Evolutionary conservation across 2,329 filamentous ascomycete genomes (phyloP).

Genomic region (Alternaria sp.): DNA sequence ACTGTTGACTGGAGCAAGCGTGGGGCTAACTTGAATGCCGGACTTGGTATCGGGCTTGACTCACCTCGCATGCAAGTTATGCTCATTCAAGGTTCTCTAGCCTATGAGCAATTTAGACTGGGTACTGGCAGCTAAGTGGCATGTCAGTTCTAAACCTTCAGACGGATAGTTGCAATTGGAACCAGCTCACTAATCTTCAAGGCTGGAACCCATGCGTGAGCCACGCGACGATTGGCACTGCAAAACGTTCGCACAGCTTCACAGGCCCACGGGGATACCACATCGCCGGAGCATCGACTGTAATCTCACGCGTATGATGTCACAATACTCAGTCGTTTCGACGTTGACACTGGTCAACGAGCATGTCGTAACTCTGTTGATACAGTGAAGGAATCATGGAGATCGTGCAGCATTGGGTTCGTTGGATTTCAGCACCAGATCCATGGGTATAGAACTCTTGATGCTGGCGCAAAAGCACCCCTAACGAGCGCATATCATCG

Average conservation of each 20-base stretch:
- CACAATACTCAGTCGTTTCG: background rate
- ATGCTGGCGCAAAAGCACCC: background rate
- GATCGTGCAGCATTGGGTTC: background rate
- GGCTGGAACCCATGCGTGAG: background rate
- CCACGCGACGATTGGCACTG: background rate
- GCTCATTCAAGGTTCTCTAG: background rate
- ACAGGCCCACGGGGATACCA: background rate
- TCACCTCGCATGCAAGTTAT: background rate
- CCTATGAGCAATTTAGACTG: background rate
- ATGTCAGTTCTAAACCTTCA: background rate
- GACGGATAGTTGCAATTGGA: background rate
- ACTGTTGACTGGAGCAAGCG: slow-evolving; percentile 23
- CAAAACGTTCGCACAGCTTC: background rate
- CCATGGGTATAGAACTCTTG: background rate
- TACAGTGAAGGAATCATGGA: background rate
- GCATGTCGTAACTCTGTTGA: background rate
- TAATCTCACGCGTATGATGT: background rate
- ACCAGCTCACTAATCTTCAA: background rate
- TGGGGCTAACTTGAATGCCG: background rate
- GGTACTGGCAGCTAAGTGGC: background rate
- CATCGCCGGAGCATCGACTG: background rate
- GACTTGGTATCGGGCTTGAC: background rate
- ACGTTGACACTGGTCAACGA: background rate
- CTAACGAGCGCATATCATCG: background rate
- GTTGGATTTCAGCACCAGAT: background rate